Evolutionary conservation across 2,329 filamentous ascomycete species (phyloP), one percentile per base, ranked within the genome.

Genomic region (Fusarium sp.): DNA sequence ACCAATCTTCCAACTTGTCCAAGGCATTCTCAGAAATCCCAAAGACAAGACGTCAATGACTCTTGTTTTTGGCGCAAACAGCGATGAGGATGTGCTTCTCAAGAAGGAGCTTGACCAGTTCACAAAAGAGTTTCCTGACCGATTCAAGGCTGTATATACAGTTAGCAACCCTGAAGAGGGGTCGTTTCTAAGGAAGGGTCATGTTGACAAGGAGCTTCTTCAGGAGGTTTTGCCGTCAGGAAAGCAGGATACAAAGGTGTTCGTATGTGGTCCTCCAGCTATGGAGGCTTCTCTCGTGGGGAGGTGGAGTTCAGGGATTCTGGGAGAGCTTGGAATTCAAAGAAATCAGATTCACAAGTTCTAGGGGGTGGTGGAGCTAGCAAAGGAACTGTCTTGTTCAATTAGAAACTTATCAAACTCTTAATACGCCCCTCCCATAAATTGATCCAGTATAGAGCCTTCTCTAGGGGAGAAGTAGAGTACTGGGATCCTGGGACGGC

Each of bases 251-350:
- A 79, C 77, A 3, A 89, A 89, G 74, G 85, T 91, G 0, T 88
- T 91, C 68, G 79, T 91, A 1, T 91, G 88, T 70, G 89, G 89
- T 0, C 89, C 89, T 15, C 87, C 88, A 2, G 79, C 80, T 0
- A 90, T 91, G 87, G 85, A 90, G 72, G 78, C 77, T 53, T 79
- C 82, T 10, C 71, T 89, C 34, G 77, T 83, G 3, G 85, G 84
- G 5, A 75, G 75, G 35, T 74, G 76, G 50, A 74, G 71, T 11
- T 68, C 70, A 1, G 87, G 88, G 0, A 78, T 88, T 29, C 66
- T 91, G 68, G 74, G 76, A 11, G 77, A 86, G 70, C 67, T 90
- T 62, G 88, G 88, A 1, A 88, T 86, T 68, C 72, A 65, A 11
- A 85, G 83, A 70, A 78, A 81, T 11, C 82, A 88, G 70, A 81